phyloP scores from a whole-genome alignment of 2,329 filamentous ascomycete genomes.

The Xylaria arbuscula region DNA sequence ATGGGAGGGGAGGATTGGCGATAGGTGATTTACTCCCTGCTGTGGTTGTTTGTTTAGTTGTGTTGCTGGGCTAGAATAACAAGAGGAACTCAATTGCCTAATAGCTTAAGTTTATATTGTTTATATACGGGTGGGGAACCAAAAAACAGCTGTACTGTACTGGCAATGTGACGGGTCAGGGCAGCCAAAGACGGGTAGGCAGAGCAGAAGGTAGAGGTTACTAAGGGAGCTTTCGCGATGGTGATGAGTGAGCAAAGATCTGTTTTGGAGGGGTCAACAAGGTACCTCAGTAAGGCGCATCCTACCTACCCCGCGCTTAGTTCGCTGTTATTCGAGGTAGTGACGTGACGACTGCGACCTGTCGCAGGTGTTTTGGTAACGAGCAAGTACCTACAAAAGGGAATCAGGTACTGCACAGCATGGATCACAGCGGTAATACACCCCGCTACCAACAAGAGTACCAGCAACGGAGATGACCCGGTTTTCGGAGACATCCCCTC shows the following conservation, averaged over 20 bases:
- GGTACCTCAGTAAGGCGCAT: neutral
- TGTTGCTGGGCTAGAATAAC: neutral
- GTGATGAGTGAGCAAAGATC: constrained; percentile 23
- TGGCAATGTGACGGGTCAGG: neutral
- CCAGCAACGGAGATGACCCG: constrained; percentile 1
- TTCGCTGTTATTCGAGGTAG: neutral
- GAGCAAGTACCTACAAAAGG: neutral
- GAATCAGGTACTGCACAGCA: neutral
- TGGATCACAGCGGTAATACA: neutral
- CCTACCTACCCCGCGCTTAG: constrained; percentile 16
- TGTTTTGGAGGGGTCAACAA: neutral
- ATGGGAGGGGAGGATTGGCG: neutral
- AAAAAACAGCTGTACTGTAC: neutral
- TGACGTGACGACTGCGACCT: constrained; percentile 10
- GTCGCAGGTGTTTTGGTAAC: neutral
- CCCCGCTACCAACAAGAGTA: neutral
- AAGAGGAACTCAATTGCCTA: neutral
- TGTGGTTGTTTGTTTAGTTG: neutral
- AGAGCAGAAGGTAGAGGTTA: neutral
- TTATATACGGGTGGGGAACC: neutral
- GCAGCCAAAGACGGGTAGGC: neutral
- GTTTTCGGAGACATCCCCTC: constrained; percentile 15
- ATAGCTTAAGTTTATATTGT: constrained; percentile 8
- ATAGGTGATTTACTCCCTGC: neutral
- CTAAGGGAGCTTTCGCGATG: constrained; percentile 12